phyloP scores from a whole-genome alignment of 495 filamentous ascomycete species.

The Hyaloscypha bicolor region DNA sequence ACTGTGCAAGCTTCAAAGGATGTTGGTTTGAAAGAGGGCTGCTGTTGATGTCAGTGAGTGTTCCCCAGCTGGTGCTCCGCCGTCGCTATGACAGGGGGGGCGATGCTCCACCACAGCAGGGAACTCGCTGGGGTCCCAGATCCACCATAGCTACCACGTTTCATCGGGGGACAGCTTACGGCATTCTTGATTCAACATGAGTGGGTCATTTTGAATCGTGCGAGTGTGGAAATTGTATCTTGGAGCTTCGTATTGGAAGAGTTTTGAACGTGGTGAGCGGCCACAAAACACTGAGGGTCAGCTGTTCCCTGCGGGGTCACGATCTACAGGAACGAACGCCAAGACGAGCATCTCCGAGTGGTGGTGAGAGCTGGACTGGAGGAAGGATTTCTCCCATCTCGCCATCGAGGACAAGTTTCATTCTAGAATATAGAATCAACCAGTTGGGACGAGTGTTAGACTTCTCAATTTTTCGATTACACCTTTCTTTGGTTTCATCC shows the following conservation, averaged over 20 bases:
- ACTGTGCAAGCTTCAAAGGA: constrained; percentile 7
- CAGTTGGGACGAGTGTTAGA: background rate
- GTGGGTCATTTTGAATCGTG: background rate
- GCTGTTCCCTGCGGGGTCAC: constrained; percentile 3
- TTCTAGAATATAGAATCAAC: no score
- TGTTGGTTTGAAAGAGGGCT: constrained; percentile 11
- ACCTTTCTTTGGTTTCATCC: background rate
- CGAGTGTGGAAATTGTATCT: background rate
- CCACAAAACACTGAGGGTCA: constrained; percentile 1
- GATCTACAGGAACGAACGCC: constrained; percentile 5
- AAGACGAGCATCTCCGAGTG: background rate
- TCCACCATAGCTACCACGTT: background rate
- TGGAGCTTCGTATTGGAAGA: background rate
- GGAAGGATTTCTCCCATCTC: no score
- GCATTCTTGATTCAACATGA: background rate
- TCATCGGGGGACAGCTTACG: background rate
- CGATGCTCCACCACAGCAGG: constrained; percentile 1
- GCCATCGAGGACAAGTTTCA: no score
- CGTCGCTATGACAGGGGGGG: constrained; percentile 19
- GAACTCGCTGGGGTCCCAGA: background rate
- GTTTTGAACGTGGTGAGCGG: background rate
- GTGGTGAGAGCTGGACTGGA: background rate
- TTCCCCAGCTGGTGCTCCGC: background rate
- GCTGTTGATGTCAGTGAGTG: constrained; percentile 24
- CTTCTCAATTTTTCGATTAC: background rate